Evolutionary conservation across 331 rosid species (phyloP), one percentile per base, ranked within the genome.

Genomic region (Malus hybrid): DNA sequence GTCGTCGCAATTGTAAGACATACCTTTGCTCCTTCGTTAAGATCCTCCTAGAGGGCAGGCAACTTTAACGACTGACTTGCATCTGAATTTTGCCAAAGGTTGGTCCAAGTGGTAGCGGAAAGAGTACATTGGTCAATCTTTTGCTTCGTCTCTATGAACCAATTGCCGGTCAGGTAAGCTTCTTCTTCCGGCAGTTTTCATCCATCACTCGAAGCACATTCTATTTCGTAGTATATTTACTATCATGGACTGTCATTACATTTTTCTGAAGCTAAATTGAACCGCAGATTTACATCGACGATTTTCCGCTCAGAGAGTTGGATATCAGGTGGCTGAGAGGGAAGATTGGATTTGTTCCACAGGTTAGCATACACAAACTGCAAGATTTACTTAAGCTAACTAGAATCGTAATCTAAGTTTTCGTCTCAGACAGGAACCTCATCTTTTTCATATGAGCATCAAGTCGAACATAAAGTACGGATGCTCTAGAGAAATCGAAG

Each of bases 71-170:
- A 8, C 24, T 60, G 74, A 73, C 65, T 57, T 60, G 57, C 66
- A 53, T 70, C 71, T 80, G 30, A 64, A 24, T 46, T 64, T 75
- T 74, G 71, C 64, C 72, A 73, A 94, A 94, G 99, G 97, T 94
- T 75, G 99, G 99, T 60, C 97, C 85, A 65, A 94, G 99, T 83
- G 97, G 97, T 52, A 94, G 99, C 68, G 99, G 99, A 46, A 94
- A 94, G 84, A 94, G 97, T 88, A 94, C 99, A n/a, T 77, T 94
- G 66, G 99, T 94, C 83, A 94, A 90, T 82, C 97, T 94, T 39
- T 86, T 94, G 86, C 99, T 94, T 50, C 97, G 91, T 64, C 90
- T 94, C 50, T 92, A 94, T 68, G 99, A 94, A 86, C 99, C 99
- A 72, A 86, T 90, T 70, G 80, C 79, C 80, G 97, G 99, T 63